phyloP scores from a whole-genome alignment of 352 stramenopile genomes.

The Phytophthora idaei region DNA sequence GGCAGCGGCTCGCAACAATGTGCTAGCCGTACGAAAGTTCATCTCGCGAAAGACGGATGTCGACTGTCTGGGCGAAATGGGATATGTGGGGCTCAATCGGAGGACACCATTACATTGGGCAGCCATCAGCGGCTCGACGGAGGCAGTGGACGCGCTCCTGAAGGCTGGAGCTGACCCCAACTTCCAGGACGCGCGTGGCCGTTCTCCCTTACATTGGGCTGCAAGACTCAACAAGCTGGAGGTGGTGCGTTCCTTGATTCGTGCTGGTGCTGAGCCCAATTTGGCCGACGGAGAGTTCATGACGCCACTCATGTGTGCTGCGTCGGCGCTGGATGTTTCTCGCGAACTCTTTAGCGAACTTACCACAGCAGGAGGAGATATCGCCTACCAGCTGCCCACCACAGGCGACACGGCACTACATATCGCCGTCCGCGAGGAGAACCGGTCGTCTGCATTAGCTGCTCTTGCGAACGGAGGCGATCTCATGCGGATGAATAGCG shows the following conservation, averaged over 20 bases:
- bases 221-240: conserved; percentile 60
- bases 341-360: conserved; percentile 44
- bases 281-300: conserved; percentile 48
- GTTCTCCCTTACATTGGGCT: conserved; percentile 74
- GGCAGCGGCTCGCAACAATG: conserved; percentile 59
- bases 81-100: conserved; percentile 69
- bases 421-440: conserved; percentile 61
- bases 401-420: conserved; percentile 72
- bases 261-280: conserved; percentile 38
- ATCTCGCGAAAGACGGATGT: conserved; percentile 48
- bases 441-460: conserved; percentile 58
- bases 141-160: conserved; percentile 56
- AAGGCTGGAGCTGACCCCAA: conserved; percentile 61
- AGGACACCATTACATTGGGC: conserved; percentile 78
- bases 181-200: conserved; percentile 64
- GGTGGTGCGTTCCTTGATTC: conserved; percentile 49
- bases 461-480: conserved; percentile 60
- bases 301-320: conserved; percentile 48
- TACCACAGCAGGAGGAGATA: conserved; percentile 49
- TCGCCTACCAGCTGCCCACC: conserved; percentile 58
- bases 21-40: conserved; percentile 52
- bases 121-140: conserved; percentile 53
- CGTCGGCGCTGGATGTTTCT: conserved; percentile 22
- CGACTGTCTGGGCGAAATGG: conserved; percentile 73
- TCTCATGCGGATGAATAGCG: conserved; percentile 71